Percentiles rank a stretch among this genome's conserved stretches.
phyloP scores from a whole-genome alignment of 331 rosid species.

The Pyracantha coccinea region DNA sequence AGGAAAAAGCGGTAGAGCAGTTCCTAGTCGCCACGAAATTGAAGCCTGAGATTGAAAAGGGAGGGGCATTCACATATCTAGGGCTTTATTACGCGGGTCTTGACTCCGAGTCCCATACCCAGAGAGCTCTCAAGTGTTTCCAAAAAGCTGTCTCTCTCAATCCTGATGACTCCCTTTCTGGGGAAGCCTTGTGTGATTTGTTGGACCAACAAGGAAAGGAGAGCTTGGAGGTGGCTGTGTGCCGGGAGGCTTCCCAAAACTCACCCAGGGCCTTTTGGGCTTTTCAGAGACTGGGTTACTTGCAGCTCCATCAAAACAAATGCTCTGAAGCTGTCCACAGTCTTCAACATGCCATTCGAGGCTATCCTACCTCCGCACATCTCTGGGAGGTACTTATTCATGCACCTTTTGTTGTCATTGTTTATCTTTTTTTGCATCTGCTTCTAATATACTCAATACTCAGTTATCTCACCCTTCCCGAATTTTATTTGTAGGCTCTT shows the following conservation, averaged over 20 bases:
- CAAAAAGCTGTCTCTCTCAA: constrained; percentile 73
- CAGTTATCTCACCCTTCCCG: not conserved
- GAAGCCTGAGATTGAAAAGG: constrained; percentile 63
- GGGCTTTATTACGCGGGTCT: constrained; percentile 50
- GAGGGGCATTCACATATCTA: constrained; percentile 57
- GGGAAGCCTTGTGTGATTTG: constrained; percentile 75
- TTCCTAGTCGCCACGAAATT: constrained; percentile 60
- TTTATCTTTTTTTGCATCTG: not conserved
- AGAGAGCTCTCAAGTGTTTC: constrained; percentile 75
- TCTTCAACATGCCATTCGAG: constrained; percentile 90
- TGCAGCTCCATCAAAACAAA: constrained; percentile 60
- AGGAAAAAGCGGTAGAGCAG: constrained; percentile 61
- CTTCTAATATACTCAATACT: not conserved
- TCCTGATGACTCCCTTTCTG: constrained; percentile 58
- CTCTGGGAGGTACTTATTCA: constrained; percentile 68
- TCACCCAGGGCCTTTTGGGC: constrained; percentile 96
- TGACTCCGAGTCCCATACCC: constrained; percentile 20
- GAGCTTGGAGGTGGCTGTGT: constrained; percentile 53
- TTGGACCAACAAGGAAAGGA: constrained; percentile 65
- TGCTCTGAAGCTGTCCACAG: constrained; percentile 80
- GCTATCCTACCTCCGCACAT: constrained; percentile 66
- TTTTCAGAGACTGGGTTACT: constrained; percentile 76
- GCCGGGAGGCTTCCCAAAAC: constrained; percentile 62
- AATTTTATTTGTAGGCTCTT: constrained; percentile 45
- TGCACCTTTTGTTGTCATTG: not conserved